Percentiles rank a stretch among this genome's conserved stretches.
phyloP scores from a whole-genome alignment of 768 basidiomycete genomes.

The Tulasnella sp. region DNA sequence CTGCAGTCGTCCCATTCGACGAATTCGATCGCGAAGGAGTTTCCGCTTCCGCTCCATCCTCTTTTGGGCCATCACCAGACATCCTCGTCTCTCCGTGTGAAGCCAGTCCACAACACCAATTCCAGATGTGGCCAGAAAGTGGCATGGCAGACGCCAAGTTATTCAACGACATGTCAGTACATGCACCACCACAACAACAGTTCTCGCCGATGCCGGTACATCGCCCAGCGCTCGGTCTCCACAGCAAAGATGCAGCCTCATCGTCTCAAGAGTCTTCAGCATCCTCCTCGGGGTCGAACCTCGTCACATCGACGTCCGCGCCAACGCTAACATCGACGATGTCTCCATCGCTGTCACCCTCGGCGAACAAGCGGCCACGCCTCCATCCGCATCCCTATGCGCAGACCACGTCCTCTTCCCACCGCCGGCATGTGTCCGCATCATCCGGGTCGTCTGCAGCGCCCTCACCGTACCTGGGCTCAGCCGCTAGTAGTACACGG shows the following conservation, averaged over 20 bases:
- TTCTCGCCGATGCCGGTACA: neutral
- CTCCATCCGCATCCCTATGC: neutral
- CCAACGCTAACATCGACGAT: neutral
- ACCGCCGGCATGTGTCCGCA: neutral
- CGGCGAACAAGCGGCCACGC: neutral
- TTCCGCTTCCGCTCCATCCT: neutral
- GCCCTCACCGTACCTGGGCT: constrained; percentile 2
- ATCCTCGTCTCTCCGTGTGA: neutral
- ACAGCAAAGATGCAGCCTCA: neutral
- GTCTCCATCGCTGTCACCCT: neutral
- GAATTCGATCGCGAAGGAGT: too few species aligned
- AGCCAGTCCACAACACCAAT: constrained; percentile 3
- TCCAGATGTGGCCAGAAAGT: neutral
- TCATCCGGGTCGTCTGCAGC: neutral
- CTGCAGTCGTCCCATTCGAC: too few species aligned
- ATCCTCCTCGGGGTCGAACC: neutral
- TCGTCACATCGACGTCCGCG: neutral
- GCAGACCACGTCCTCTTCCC: neutral
- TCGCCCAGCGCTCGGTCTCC: neutral
- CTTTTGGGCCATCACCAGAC: neutral
- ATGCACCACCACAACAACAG: neutral
- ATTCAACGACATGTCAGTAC: neutral
- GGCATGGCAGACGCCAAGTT: neutral
- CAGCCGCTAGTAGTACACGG: neutral
- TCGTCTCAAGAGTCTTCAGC: neutral